phyloP scores from a whole-genome alignment of 2,329 filamentous ascomycete species.

The Talaromyces sp. region DNA sequence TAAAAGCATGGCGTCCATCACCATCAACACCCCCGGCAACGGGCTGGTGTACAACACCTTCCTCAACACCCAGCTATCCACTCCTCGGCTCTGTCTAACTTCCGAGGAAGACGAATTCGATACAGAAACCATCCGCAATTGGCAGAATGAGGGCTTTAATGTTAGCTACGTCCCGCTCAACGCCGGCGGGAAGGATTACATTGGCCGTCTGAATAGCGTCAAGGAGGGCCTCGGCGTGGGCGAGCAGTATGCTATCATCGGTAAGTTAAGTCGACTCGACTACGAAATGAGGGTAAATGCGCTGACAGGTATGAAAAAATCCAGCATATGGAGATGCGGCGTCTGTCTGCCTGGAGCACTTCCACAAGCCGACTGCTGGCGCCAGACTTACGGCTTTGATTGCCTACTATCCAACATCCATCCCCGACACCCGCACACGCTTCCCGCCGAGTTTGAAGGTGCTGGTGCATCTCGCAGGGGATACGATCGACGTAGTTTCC shows the following conservation, averaged over 20 bases:
- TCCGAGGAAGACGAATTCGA: slow-evolving; percentile 45
- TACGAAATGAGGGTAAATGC: background rate
- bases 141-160: slow-evolving; percentile 56
- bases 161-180: slow-evolving; percentile 53
- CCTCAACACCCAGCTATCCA: slow-evolving; percentile 15
- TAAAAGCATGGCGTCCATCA: slow-evolving; percentile 31
- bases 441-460: slow-evolving; percentile 39
- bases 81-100: slow-evolving; percentile 27
- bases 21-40: slow-evolving; percentile 26
- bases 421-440: slow-evolving; percentile 43
- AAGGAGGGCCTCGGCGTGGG: slow-evolving; percentile 50
- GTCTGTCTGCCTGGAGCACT: slow-evolving; percentile 53
- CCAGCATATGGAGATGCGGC: slow-evolving; percentile 59
- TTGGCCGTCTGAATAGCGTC: slow-evolving; percentile 45
- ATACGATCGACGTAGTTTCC: slow-evolving; percentile 43
- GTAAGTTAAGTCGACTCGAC: slow-evolving; percentile 36
- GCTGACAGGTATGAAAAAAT: background rate
- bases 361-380: slow-evolving; percentile 50
- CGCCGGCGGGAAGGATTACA: slow-evolving; percentile 45
- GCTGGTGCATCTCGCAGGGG: slow-evolving; percentile 53
- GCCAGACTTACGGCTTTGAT: slow-evolving; percentile 50
- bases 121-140: slow-evolving; percentile 46
- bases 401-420: slow-evolving; percentile 57
- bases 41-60: slow-evolving; percentile 31
- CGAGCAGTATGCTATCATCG: slow-evolving; percentile 59